Conservation (phyloP, 306 rosid species). For the Sesbania bispinosa region DNA sequence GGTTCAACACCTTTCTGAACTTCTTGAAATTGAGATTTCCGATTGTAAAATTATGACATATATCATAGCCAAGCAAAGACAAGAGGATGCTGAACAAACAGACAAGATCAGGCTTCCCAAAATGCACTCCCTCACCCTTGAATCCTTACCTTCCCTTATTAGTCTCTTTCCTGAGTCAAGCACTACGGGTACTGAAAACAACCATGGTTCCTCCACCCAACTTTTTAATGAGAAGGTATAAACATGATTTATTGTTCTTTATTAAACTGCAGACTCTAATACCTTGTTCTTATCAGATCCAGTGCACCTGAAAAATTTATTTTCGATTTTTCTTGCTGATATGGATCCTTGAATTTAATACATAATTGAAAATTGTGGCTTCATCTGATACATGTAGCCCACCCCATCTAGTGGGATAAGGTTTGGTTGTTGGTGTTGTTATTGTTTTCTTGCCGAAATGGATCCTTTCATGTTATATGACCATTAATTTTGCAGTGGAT, state of each 20-base stretch:
- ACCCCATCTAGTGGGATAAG: too few relatives aligned
- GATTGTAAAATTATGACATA: conserved; percentile 25
- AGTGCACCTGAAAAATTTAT: not conserved
- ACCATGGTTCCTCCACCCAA: not conserved
- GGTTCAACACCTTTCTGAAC: conserved; percentile 25
- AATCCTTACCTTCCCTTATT: conserved; percentile 32
- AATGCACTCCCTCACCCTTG: conserved; percentile 23
- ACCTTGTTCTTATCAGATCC: not conserved
- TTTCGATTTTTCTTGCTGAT: not conserved
- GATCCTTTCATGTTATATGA: not conserved
- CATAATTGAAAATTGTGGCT: too few relatives aligned
- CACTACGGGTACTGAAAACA: not conserved
- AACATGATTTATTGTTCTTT: not conserved
- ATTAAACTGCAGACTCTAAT: not conserved
- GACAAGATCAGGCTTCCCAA: conserved; percentile 18
- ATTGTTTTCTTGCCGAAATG: too few relatives aligned
- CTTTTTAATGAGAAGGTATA: conserved; percentile 34
- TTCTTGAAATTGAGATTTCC: conserved; percentile 35
- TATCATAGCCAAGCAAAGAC: conserved; percentile 11
- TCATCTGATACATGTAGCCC: too few relatives aligned
- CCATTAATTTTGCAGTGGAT: not conserved
- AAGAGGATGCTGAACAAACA: conserved; percentile 3
- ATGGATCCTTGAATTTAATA: too few relatives aligned
- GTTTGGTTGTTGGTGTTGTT: too few relatives aligned
- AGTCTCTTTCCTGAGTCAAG: conserved; percentile 18